These are phyloP conservation scores for Mycena olivaceomarginata DNA, from an alignment of 768 basidiomycete genomes.

Conservation along the genomic window DNA sequence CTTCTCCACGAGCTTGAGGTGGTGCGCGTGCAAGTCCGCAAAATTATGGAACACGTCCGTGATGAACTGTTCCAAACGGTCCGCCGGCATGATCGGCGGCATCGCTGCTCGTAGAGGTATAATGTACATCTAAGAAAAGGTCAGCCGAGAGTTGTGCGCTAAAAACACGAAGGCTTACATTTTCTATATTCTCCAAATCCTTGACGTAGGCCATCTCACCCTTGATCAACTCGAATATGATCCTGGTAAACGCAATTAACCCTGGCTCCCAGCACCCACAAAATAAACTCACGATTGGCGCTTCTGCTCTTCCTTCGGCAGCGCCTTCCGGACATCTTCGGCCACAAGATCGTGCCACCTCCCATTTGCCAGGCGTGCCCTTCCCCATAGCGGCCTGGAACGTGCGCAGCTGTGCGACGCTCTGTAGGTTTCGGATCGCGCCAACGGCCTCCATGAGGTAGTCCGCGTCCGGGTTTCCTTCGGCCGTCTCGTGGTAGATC, in stretches of 20 bases:
- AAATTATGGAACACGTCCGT: conserved; percentile 94
- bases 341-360: conserved; percentile 93
- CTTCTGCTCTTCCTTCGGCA: conserved; percentile 88
- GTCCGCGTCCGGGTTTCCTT: conserved; percentile 88
- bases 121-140: conserved; percentile 82
- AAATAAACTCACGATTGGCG: conserved; percentile 83
- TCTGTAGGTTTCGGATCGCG: conserved; percentile 88
- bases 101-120: conserved; percentile 81
- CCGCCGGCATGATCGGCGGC: conserved; percentile 85
- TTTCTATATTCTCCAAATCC: conserved; percentile 90
- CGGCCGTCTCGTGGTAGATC: conserved; percentile 87
- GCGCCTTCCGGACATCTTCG: conserved; percentile 73
- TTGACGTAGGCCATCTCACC: conserved; percentile 97
- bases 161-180: conserved; percentile 63
- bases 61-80: conserved; percentile 86
- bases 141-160: neutral
- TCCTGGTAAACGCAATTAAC: conserved; percentile 62
- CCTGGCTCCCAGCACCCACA: neutral
- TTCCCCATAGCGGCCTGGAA: conserved; percentile 94
- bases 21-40: conserved; percentile 83
- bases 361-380: conserved; percentile 87
- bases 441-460: conserved; percentile 89
- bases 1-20: conserved; percentile 84
- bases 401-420: conserved; percentile 87
- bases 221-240: conserved; percentile 96